Evolutionary conservation across 352 stramenopile species (phyloP).

Genomic region (Pythium vanterpoolii): DNA sequence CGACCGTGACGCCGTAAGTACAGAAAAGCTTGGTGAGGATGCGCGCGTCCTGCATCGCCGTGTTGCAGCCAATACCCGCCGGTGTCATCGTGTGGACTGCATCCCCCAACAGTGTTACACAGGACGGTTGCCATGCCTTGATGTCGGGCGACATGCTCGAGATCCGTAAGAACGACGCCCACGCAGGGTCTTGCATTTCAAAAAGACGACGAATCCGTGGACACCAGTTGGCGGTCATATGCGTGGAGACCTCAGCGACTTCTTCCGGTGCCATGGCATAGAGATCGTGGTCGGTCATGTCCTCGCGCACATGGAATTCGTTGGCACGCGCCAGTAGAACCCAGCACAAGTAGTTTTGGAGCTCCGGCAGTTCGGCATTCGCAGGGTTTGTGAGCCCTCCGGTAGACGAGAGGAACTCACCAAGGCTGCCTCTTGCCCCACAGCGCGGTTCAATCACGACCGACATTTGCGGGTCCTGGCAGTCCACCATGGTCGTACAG

Average conservation of each 20-base stretch:
- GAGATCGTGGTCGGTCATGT: slow-evolving; percentile 33
- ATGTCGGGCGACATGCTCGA: slow-evolving; percentile 62
- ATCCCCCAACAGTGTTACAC: slow-evolving; percentile 55
- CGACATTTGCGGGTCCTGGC: slow-evolving; percentile 44
- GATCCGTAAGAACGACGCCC: slow-evolving; percentile 61
- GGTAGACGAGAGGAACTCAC: slow-evolving; percentile 26
- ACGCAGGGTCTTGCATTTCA: slow-evolving; percentile 39
- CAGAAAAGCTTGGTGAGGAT: slow-evolving; percentile 23
- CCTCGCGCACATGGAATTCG: slow-evolving; percentile 35
- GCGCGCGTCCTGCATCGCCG: slow-evolving; percentile 42
- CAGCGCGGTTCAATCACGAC: slow-evolving; percentile 57
- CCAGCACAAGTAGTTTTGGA: slow-evolving; percentile 64
- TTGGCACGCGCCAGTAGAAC: slow-evolving; percentile 48
- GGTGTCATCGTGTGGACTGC: slow-evolving; percentile 63
- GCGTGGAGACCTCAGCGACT: slow-evolving; percentile 43
- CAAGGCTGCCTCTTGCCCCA: slow-evolving; percentile 29
- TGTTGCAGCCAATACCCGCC: slow-evolving; percentile 56
- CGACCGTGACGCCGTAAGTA: slow-evolving; percentile 38
- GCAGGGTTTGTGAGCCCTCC: slow-evolving; percentile 9
- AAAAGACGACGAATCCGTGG: slow-evolving; percentile 43
- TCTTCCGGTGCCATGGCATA: slow-evolving; percentile 42
- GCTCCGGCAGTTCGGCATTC: slow-evolving; percentile 21
- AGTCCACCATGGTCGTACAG: slow-evolving; percentile 46
- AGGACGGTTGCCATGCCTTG: slow-evolving; percentile 40
- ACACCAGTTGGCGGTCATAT: slow-evolving; percentile 48